Evolutionary conservation across 345 rosid genomes (phyloP), one percentile per base, ranked within the genome.

Genomic region (Camelina neglecta): DNA sequence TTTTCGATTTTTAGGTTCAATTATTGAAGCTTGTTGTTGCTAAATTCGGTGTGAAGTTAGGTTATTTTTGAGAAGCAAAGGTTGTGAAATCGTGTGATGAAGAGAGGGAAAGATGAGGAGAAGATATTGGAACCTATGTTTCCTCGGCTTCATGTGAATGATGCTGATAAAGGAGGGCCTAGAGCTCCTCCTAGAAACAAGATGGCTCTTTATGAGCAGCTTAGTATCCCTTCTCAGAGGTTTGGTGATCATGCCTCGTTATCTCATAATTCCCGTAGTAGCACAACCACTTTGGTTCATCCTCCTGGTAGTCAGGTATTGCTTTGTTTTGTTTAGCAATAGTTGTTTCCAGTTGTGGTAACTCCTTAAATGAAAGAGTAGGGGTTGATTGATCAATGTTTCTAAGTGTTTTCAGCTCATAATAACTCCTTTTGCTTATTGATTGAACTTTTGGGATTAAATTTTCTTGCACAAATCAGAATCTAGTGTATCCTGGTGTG

Each of bases 171-270:
- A 81, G 90, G 97, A 79, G 97, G 98, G 60, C 97, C 96, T 8
- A 90, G 96, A 80, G 96, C 93, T n/a, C 98, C 98, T 69, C 97
- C 98, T 20, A 85, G 98, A 87, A 93, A 91, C 79, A 93, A 93
- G 93, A 93, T 93, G 98, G 98, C 98, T 44, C 98, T 91, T 33
- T 93, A 93, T 74, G 98, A 93, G 81, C 98, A 91, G 77, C 93
- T 93, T 33, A 86, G 88, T 67, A 84, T 87, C 50, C 97, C 98
- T 73, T 87, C 96, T 75, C 96, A 91, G 76, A 88, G 93, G 78
- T 87, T 88, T 74, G 81, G 65, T 67, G 75, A 76, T 54, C 79
- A 77, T 42, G 87, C 84, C 13, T 62, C 72, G 15, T 64, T 71
- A 69, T 69, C 90, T 73, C 75, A 3, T 69, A 86, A 54, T 35